Conservation (phyloP, 1,284 basidiomycete genomes). For the Coriolopsis trogii region DNA sequence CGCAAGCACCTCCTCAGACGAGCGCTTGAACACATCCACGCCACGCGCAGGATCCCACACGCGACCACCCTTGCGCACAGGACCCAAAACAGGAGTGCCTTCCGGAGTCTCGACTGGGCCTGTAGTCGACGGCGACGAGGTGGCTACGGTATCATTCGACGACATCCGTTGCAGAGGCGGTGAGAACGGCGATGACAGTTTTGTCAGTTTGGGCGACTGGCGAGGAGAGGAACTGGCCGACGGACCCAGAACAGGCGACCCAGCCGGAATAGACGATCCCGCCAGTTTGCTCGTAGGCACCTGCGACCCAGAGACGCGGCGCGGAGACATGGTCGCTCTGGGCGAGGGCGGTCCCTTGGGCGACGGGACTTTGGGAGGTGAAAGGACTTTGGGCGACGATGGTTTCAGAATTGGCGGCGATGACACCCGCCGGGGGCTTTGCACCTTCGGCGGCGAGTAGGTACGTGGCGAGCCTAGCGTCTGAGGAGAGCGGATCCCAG, state of each 20-base stretch:
- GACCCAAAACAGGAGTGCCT: slow-evolving; percentile 26
- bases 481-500: slow-evolving; percentile 37
- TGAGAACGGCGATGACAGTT: slow-evolving; percentile 29
- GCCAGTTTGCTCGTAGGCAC: slow-evolving; percentile 27
- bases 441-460: slow-evolving; percentile 34
- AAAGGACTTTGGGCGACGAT: slow-evolving; percentile 11
- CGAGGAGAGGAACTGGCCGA: slow-evolving; percentile 25
- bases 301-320: slow-evolving; percentile 22
- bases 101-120: slow-evolving; percentile 40
- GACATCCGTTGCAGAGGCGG: slow-evolving; percentile 32
- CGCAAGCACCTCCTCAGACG: slow-evolving; percentile 81
- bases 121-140: slow-evolving; percentile 51
- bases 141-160: slow-evolving; percentile 35
- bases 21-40: slow-evolving; percentile 79
- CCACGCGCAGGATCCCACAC: slow-evolving; percentile 81
- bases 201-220: slow-evolving; percentile 28
- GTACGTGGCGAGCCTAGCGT: slow-evolving; percentile 36
- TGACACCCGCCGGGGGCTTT: slow-evolving; percentile 23
- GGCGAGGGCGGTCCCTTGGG: slow-evolving; percentile 19
- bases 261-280: slow-evolving; percentile 23
- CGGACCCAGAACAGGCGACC: slow-evolving; percentile 29
- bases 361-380: slow-evolving; percentile 25
- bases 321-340: slow-evolving; percentile 17
- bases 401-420: slow-evolving; percentile 26
- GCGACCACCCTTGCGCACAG: slow-evolving; percentile 42